Conservation (phyloP, 371 early-diverging fungal species). For the Mortierella sp. region DNA sequence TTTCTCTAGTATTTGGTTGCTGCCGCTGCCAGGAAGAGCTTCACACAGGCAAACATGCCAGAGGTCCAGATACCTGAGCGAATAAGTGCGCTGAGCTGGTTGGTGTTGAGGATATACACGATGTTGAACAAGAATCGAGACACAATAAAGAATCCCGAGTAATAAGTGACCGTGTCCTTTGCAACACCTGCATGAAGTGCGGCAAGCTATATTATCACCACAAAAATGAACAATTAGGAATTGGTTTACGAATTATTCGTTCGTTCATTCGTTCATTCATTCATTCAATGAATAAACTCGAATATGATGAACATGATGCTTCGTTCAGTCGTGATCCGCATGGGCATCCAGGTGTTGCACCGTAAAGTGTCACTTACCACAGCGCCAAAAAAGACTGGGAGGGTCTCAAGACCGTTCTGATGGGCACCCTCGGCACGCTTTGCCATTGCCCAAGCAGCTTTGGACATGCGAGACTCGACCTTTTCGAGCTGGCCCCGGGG, state of each 20-base stretch:
- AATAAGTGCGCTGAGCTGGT: slow-evolving; percentile 16
- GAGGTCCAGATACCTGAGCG: slow-evolving; percentile 41
- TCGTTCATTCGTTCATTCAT: no score
- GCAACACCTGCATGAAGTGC: slow-evolving; percentile 51
- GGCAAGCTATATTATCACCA: slow-evolving; percentile 38
- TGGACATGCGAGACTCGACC: slow-evolving; percentile 47
- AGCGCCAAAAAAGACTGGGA: slow-evolving; percentile 46
- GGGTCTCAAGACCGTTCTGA: slow-evolving; percentile 50
- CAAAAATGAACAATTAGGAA: no score
- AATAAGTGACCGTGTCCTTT: slow-evolving; percentile 43
- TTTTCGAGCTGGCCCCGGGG: slow-evolving; percentile 56
- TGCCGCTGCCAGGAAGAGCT: slow-evolving; percentile 52
- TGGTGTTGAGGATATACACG: slow-evolving; percentile 50
- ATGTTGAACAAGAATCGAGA: slow-evolving; percentile 31
- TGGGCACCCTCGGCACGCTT: slow-evolving; percentile 57
- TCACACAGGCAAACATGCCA: slow-evolving; percentile 31
- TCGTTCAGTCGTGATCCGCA: no score
- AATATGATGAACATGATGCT: no score
- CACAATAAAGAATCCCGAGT: slow-evolving; percentile 27
- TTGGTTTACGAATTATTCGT: no score
- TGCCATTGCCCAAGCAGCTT: slow-evolving; percentile 49
- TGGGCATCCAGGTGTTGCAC: no score
- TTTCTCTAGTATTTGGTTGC: slow-evolving; percentile 32
- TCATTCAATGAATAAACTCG: background rate
- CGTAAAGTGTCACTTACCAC: slow-evolving; percentile 48